Evolutionary conservation across 306 rosid species (phyloP), one percentile per base, ranked within the genome.

Genomic region (Corylus avellana): DNA sequence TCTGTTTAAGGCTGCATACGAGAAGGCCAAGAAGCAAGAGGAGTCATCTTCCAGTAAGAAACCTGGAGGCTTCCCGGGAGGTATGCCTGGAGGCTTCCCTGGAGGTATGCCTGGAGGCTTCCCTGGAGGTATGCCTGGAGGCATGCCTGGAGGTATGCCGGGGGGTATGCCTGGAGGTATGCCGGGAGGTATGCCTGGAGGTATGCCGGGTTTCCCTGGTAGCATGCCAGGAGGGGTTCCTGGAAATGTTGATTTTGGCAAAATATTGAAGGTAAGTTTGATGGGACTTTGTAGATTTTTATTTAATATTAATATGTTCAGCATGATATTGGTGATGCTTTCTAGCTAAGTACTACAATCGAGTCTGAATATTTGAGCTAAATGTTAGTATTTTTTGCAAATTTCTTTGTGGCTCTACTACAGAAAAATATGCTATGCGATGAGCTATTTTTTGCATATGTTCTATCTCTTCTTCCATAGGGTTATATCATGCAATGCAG

Each of bases 231-330:
- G 88, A 56, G 98, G 98, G 77, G 91, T 82, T 32, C 98, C 98
- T 17, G 97, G 98, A 78, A 93, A 93, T 86, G 88, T 93, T 53
- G 98, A 93, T 75, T 93, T 93, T 72, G 88, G 98, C 89, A 88
- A 93, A 86, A 93, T 93, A 79, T 82, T 93, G 85, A 91, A 90
- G 69, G 98, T 92, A 75, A 82, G 97, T 86, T 75, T 68, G 77
- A 70, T 32, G 25, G 37, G 37, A 73, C 29, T 39, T 48, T 73
- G 70, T 27, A 12, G 14, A 50, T 50, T 47, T 22, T 13, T 29
- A 1, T 75, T 42, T 73, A 35, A 58, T n/a, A 55, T 42, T 73
- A 35, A 58, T n/a, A 55, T 79, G 74, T 69, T 78, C 49, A 25
- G 50, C 71, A 64, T 61, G 29, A 9, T 44, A 71, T 59, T 64